phyloP scores from a whole-genome alignment of 768 basidiomycete genomes.

The Leucosporidium creatinivorum region DNA sequence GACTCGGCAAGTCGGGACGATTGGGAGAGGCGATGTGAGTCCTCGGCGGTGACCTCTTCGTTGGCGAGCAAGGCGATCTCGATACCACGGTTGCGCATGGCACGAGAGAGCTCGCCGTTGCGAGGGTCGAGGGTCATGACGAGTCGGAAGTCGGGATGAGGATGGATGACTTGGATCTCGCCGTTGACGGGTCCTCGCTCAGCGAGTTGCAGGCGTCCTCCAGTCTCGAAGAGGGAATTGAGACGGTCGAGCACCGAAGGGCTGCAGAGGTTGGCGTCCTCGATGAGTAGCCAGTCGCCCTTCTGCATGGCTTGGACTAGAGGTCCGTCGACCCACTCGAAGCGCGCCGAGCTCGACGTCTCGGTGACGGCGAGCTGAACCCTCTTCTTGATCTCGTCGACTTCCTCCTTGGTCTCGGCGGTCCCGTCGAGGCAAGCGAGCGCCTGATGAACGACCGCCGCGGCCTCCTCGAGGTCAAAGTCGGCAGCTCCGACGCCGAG shows the following conservation, averaged over 20 bases:
- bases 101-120: slow-evolving; percentile 86
- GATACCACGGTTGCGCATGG: slow-evolving; percentile 95
- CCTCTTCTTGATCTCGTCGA: background rate
- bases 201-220: slow-evolving; percentile 73
- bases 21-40: background rate
- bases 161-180: slow-evolving; percentile 61
- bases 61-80: slow-evolving; percentile 56
- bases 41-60: background rate
- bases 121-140: slow-evolving; percentile 91
- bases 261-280: slow-evolving; percentile 88
- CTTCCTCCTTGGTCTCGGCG: background rate
- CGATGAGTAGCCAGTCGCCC: slow-evolving; percentile 84
- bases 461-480: slow-evolving; percentile 4
- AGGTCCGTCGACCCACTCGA: slow-evolving; percentile 95
- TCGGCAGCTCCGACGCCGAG: slow-evolving; percentile 8
- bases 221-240: slow-evolving; percentile 86
- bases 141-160: slow-evolving; percentile 82
- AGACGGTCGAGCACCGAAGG: slow-evolving; percentile 92
- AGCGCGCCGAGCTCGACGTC: slow-evolving; percentile 48
- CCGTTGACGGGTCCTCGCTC: slow-evolving; percentile 82
- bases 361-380: slow-evolving; percentile 9
- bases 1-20: background rate
- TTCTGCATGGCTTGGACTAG: slow-evolving; percentile 73
- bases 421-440: background rate
- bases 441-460: background rate